Conservation (phyloP, 2,329 filamentous ascomycete species). For the Dactylellina sp. region DNA sequence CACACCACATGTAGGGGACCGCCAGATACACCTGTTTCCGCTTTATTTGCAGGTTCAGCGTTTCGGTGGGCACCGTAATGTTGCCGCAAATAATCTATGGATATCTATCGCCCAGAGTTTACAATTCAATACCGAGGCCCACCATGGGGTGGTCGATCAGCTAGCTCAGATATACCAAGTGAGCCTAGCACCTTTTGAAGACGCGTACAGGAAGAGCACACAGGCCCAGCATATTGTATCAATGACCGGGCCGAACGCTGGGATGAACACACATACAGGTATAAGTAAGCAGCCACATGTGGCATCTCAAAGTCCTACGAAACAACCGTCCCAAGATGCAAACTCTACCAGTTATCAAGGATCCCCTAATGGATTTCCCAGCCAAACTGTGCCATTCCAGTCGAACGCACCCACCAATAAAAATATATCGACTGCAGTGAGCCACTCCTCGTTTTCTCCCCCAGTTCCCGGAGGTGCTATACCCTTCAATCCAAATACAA, state of each 20-base stretch:
- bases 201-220: constrained; percentile 58
- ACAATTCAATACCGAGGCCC: constrained; percentile 72
- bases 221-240: constrained; percentile 57
- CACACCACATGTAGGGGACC: constrained; percentile 76
- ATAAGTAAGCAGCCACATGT: constrained; percentile 56
- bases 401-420: constrained; percentile 15
- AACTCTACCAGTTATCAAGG: constrained; percentile 15
- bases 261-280: constrained; percentile 52
- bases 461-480: not conserved
- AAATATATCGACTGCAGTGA: constrained; percentile 6
- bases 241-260: constrained; percentile 43
- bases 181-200: constrained; percentile 56
- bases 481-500: constrained; percentile 63
- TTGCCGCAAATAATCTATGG: constrained; percentile 80
- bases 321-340: constrained; percentile 56
- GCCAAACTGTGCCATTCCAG: constrained; percentile 25
- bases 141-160: constrained; percentile 75
- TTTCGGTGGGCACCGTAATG: constrained; percentile 79
- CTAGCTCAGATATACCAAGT: constrained; percentile 64
- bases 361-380: constrained; percentile 21
- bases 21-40: constrained; percentile 78
- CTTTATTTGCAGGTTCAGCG: constrained; percentile 83
- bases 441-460: constrained; percentile 32
- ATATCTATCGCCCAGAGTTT: constrained; percentile 75
- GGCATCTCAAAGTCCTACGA: constrained; percentile 48